Base-by-base conservation (phyloP, 805 yeast genomes). In the Sugiyamaella qingdaonensis region DNA sequence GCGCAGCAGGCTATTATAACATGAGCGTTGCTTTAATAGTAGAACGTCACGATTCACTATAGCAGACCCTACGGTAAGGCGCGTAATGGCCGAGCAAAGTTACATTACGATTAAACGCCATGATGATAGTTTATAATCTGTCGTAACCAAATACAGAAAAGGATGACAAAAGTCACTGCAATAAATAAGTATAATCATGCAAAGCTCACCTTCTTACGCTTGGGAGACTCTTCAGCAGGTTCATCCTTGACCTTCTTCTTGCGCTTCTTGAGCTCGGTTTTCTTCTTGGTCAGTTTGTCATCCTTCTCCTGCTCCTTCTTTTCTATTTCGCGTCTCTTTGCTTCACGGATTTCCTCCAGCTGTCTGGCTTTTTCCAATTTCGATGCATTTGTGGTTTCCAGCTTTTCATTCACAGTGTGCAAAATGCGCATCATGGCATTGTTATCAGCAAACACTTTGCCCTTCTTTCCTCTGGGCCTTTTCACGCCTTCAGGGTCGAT, bases 311-410 rank as follows among this genome's bases (percentile, higher is more conserved):
- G 78, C 62, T 92, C 97, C 65, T 85, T 86, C 66, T 85, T 75
- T 67, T 92, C 97, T 58, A 92, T 80, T 68, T 94, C 98, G 70
- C 84, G 78, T 64, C 88, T 81, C 73, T 86, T 88, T 59, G 89
- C 74, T 43, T 89, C 96, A 64, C 99, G 79, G 54, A 92, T 80
- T 61, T 88, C 95, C 69, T 92, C 97, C 46, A 94, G 75, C 69
- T 95, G 84, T 65, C 88, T 81, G 0, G 96, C 84, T 65, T 88
- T 88, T 66, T 92, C 99, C 53, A 94, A 74, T 70, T 90, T 94
- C 60, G 96, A 86, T 64, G 91, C 96, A 61, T 85, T 84, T 8
- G 81, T 79, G 42, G 80, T 78, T 57, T 92, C 97, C 58, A 83
- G 77, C 56, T 84, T 80, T 65, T 90, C 95, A 62, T 89, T 90